Percentiles rank a stretch among this genome's conserved stretches.
These are phyloP conservation scores for Exsudoporus frostii DNA, from an alignment of 768 basidiomycete genomes.

Conservation along the genomic window DNA sequence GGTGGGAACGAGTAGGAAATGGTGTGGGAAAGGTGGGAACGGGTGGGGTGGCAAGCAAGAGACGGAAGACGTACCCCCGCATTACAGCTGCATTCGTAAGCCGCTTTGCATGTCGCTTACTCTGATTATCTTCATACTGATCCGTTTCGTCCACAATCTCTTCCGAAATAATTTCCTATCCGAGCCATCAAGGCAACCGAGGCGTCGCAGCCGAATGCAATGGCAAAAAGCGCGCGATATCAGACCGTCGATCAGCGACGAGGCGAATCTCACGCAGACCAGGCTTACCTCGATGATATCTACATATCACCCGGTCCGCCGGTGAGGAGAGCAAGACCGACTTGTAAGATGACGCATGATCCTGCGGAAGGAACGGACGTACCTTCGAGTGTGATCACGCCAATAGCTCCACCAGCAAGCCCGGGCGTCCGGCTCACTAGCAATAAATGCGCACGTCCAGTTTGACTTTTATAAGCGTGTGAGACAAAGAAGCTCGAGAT, in stretches of 20 bases:
- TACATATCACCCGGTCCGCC: constrained; percentile 19
- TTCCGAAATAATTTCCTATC: constrained; percentile 89
- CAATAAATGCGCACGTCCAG: constrained; percentile 89
- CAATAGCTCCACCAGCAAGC: constrained; percentile 75
- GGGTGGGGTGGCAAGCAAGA: background rate
- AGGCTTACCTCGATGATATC: constrained; percentile 68
- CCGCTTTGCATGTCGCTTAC: constrained; percentile 70
- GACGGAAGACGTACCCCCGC: constrained; percentile 52
- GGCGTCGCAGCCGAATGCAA: background rate
- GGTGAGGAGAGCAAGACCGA: background rate
- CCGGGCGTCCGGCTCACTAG: constrained; percentile 86
- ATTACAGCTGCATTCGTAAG: constrained; percentile 72
- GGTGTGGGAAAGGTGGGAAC: background rate
- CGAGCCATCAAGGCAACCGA: constrained; percentile 2
- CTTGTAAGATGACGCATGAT: background rate
- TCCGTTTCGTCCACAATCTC: constrained; percentile 97
- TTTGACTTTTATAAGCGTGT: constrained; percentile 75
- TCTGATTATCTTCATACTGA: constrained; percentile 82
- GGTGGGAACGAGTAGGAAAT: background rate
- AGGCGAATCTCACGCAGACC: constrained; percentile 2
- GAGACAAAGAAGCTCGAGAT: background rate
- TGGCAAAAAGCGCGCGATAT: background rate
- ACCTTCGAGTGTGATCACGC: constrained; percentile 90
- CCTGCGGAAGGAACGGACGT: background rate
- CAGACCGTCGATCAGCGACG: background rate